Evolutionary conservation across 768 basidiomycete genomes (phyloP).

Genomic region (Crepidotus variabilis): DNA sequence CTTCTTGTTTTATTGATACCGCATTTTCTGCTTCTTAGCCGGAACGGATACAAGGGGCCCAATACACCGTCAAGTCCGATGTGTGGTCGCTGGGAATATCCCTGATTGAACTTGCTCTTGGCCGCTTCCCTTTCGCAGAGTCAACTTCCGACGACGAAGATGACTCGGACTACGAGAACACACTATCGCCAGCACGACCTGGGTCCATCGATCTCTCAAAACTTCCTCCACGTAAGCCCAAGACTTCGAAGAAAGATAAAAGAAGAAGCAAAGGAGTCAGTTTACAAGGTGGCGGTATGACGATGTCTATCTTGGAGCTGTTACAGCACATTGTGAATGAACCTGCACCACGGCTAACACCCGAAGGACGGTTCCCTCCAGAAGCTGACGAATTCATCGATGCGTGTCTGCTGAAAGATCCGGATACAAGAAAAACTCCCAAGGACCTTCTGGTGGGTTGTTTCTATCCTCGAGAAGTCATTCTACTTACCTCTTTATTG

Average conservation of each 20-base stretch:
- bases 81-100: conserved; percentile 99
- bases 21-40: conserved; percentile 51
- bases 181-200: conserved; percentile 70
- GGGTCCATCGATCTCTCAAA: conserved; percentile 45
- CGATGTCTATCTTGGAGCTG: conserved; percentile 96
- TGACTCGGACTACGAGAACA: conserved; percentile 41
- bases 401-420: conserved; percentile 88
- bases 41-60: conserved; percentile 97
- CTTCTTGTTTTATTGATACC: neutral
- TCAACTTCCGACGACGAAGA: conserved; percentile 74
- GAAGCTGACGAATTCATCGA: conserved; percentile 86
- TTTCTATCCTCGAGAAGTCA: conserved; percentile 3
- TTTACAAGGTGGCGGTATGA: conserved; percentile 92
- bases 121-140: conserved; percentile 95
- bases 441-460: conserved; percentile 77
- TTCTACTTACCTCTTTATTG: conserved; percentile 1
- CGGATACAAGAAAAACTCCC: conserved; percentile 75
- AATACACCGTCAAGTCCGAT: conserved; percentile 98
- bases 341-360: conserved; percentile 84
- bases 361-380: conserved; percentile 63
- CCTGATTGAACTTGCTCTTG: conserved; percentile 93
- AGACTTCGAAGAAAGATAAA: conserved; percentile 68
- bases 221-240: conserved; percentile 31
- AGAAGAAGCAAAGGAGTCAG: conserved; percentile 90
- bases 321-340: conserved; percentile 99